phyloP scores from a whole-genome alignment of 2,329 filamentous ascomycete species.

The Ophiocordyceps polyrhachis-furcata region DNA sequence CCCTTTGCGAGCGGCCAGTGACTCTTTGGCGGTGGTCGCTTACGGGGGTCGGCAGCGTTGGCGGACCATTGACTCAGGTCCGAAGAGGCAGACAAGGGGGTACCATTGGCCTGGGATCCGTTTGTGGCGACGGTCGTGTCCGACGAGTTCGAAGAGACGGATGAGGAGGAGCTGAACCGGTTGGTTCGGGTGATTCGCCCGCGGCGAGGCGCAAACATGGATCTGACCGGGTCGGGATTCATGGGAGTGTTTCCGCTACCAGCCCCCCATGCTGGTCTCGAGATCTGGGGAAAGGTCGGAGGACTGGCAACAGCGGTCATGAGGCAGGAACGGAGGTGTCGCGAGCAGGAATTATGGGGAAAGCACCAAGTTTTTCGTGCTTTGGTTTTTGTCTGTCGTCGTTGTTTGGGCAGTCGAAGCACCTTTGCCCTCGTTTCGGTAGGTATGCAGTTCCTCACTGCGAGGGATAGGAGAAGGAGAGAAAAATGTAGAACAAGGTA shows the following conservation, averaged over 20 bases:
- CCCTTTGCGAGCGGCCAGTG: conserved; percentile 30
- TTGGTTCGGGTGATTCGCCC: conserved; percentile 73
- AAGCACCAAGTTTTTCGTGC: not conserved
- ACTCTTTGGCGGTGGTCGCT: conserved; percentile 30
- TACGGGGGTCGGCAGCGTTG: conserved; percentile 25
- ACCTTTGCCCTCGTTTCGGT: not conserved
- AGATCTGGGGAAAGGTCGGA: conserved; percentile 43
- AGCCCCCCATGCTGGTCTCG: conserved; percentile 43
- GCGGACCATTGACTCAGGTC: conserved; percentile 32
- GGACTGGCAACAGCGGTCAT: conserved; percentile 54
- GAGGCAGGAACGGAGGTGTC: conserved; percentile 15
- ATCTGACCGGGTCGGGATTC: conserved; percentile 68
- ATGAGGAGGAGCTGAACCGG: conserved; percentile 81
- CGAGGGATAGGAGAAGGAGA: not conserved
- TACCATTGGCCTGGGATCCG: conserved; percentile 43
- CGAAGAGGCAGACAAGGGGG: conserved; percentile 23
- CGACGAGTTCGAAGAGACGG: conserved; percentile 49
- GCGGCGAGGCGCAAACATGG: conserved; percentile 78
- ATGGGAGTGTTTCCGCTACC: conserved; percentile 46
- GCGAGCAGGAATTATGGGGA: conserved; percentile 4
- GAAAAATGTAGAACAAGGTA: not conserved
- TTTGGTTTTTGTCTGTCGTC: not conserved
- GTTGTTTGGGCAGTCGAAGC: not conserved
- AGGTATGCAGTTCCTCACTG: not conserved
- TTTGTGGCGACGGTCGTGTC: conserved; percentile 45